phyloP scores from a whole-genome alignment of 148 eudicot species.

The Talinum fruticosum region DNA sequence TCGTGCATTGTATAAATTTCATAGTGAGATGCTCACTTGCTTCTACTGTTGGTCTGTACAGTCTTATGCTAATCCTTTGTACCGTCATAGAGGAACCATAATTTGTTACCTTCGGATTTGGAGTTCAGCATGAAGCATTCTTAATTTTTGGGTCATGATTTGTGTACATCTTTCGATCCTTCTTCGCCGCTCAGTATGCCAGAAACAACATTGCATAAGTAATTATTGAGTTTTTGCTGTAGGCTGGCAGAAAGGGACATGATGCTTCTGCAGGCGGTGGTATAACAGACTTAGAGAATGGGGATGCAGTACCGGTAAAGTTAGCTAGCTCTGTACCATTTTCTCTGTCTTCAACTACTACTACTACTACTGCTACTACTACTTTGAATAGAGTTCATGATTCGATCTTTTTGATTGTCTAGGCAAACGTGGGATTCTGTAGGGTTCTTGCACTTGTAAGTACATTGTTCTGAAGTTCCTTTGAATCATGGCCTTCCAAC shows the following conservation, averaged over 20 bases:
- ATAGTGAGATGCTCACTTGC: background rate
- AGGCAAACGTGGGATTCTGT: constrained; percentile 79
- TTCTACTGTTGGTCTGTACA: background rate
- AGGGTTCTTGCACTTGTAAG: constrained; percentile 79
- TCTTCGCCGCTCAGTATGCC: background rate
- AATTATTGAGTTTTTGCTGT: background rate
- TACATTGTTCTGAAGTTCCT: constrained; percentile 10
- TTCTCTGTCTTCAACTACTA: too few relatives aligned
- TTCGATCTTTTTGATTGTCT: constrained; percentile 21
- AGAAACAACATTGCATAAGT: background rate
- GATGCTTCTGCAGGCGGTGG: constrained; percentile 34
- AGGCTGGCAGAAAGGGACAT: constrained; percentile 43
- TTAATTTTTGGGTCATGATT: background rate
- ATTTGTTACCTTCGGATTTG: background rate
- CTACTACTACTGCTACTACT: too few relatives aligned
- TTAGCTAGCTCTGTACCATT: background rate
- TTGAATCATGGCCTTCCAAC: background rate
- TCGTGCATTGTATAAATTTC: too few relatives aligned
- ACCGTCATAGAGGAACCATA: background rate
- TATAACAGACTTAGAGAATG: constrained; percentile 65
- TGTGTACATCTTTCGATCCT: background rate
- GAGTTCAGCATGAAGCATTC: background rate
- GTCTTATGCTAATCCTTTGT: background rate
- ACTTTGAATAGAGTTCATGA: constrained; percentile 23
- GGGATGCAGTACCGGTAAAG: constrained; percentile 62